Percentiles rank a stretch among this genome's conserved stretches.
Evolutionary conservation across 805 yeast genomes (phyloP).

Genomic region (Yamadazyma sp.): DNA sequence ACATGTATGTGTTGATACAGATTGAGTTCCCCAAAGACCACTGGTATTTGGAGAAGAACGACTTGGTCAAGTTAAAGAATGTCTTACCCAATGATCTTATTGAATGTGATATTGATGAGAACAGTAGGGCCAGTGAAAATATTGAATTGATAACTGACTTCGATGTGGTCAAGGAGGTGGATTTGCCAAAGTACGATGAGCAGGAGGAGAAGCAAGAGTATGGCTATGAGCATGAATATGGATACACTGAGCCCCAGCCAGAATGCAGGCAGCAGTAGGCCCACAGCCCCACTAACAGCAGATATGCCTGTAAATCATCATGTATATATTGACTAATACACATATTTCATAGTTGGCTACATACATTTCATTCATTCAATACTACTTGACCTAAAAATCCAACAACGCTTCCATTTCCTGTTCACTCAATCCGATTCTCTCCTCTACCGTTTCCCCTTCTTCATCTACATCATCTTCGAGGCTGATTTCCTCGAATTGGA

Average conservation of each 20-base stretch:
- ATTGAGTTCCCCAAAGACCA: conserved; percentile 82
- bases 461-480: conserved; percentile 16
- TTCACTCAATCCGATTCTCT: conserved; percentile 30
- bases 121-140: conserved; percentile 36
- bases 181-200: conserved; percentile 33
- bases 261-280: conserved; percentile 1
- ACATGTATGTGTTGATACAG: conserved; percentile 65
- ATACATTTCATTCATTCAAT: no score
- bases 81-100: conserved; percentile 49
- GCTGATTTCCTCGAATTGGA: conserved; percentile 13
- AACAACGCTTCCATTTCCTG: conserved; percentile 37
- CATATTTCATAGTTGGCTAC: no score
- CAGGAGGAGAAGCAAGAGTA: no score
- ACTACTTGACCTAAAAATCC: conserved; percentile 32
- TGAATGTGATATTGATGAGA: conserved; percentile 23
- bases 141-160: conserved; percentile 39
- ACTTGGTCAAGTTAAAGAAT: conserved; percentile 52
- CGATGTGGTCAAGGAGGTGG: conserved; percentile 22
- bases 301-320: no score
- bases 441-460: conserved; percentile 9
- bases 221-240: no score
- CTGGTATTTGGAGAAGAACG: conserved; percentile 79
- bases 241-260: no score
- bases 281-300: no score
- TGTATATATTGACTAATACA: no score